Conservation (phyloP, 805 yeast species). For the Hanseniaspora occidentalis region DNA sequence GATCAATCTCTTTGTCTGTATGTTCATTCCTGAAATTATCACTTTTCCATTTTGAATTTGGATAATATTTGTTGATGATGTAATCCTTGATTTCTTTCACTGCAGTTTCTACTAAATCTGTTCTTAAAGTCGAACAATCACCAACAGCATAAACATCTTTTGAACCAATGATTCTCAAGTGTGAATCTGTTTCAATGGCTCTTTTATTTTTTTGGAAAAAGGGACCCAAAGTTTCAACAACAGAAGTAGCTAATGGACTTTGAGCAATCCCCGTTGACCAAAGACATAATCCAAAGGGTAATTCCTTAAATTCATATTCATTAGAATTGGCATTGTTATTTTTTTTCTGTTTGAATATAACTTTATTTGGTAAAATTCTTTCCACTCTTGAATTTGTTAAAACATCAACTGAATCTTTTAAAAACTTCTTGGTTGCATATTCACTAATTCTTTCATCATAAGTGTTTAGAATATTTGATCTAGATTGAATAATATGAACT, state of each 20-base stretch:
- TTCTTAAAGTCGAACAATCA: slow-evolving; percentile 56
- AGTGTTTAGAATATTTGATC: slow-evolving; percentile 55
- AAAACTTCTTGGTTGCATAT: slow-evolving; percentile 52
- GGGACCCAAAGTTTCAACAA: slow-evolving; percentile 34
- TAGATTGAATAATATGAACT: slow-evolving; percentile 57
- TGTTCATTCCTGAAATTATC: slow-evolving; percentile 35
- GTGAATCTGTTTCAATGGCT: slow-evolving; percentile 71
- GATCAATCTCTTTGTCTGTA: slow-evolving; percentile 26
- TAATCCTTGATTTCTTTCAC: slow-evolving; percentile 33
- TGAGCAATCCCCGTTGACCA: slow-evolving; percentile 74
- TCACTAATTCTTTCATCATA: slow-evolving; percentile 53
- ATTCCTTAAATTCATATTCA: slow-evolving; percentile 15
- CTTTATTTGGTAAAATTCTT: slow-evolving; percentile 42
- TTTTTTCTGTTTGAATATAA: slow-evolving; percentile 41
- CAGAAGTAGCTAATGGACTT: slow-evolving; percentile 44
- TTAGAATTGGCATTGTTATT: slow-evolving; percentile 17
- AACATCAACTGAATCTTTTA: slow-evolving; percentile 49
- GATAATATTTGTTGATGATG: slow-evolving; percentile 31
- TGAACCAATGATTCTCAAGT: slow-evolving; percentile 55
- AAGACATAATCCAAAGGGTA: slow-evolving; percentile 56
- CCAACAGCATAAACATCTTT: slow-evolving; percentile 65
- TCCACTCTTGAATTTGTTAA: slow-evolving; percentile 53
- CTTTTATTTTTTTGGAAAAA: slow-evolving; percentile 44
- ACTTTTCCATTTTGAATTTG: slow-evolving; percentile 19
- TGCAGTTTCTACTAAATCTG: slow-evolving; percentile 44